Evolutionary conservation across 169 alveolate species (phyloP), one percentile per base, ranked within the genome.

Genomic region (Miamiensis avidus): DNA sequence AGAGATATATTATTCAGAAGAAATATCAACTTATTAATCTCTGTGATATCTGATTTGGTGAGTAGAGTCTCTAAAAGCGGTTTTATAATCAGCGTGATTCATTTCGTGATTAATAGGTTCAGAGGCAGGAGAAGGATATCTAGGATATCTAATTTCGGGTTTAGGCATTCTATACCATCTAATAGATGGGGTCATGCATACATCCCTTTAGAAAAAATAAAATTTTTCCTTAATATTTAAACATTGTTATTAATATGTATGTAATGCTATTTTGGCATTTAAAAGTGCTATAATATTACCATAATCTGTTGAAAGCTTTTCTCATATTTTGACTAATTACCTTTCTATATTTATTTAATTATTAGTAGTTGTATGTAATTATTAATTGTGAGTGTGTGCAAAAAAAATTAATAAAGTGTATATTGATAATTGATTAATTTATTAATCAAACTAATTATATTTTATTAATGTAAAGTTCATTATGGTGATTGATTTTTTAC

Each of bases 101-200:
- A 25, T 76, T 15, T 65, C 76, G 29, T 72, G 77, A 28, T 49
- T 49, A 16, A 79, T 79, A 29, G 84, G 84, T n/a, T 79, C 84
- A 49, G 84, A 79, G 73, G 65, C 84, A 29, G 84, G 84, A 79
- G 84, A 69, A 29, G 84, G 84, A 64, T 79, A 79, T 79, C 84
- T 79, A 0, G 30, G 30, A 29, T 74, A 34, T 79, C 76, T 79
- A 33, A 79, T 76, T 34, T 28, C 25, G 29, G 84, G 84, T 15
- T 79, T 79, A 34, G 84, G 84, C 26, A 79, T 34, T 79, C n/a
- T 26, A 29, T 79, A 79, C 76, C 84, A 49, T 79, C 84, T 79
- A 49, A 79, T 49, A 33, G 84, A 20, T 29, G 84, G 84, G 33
- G 34, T 49, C 76, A 79, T 49, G 64, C 34, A 29, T 28, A 79